A percentile compares a stretch with the other conserved stretches of the same genome.
phyloP scores from a whole-genome alignment of 2,329 filamentous ascomycete genomes.

The Xylariaceae sp. region DNA sequence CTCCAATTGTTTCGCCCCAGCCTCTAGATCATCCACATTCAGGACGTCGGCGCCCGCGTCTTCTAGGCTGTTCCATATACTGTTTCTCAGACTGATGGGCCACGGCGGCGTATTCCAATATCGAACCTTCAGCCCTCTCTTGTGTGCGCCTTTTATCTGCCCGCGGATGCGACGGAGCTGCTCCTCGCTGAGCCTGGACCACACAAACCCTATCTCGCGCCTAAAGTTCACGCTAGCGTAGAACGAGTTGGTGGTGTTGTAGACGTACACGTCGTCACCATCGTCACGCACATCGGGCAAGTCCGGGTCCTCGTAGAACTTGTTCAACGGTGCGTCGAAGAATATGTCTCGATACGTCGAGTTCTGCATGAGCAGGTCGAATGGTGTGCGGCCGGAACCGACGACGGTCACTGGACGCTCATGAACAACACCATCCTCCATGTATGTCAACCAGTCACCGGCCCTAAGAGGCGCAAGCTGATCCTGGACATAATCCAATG shows the following conservation, averaged over 20 bases:
- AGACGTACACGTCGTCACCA: constrained; percentile 23
- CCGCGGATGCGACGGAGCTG: constrained; percentile 39
- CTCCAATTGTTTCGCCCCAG: constrained; percentile 38
- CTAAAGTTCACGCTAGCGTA: constrained; percentile 54
- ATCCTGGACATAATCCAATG: constrained; percentile 47
- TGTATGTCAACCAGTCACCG: constrained; percentile 51
- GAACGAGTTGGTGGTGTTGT: constrained; percentile 48
- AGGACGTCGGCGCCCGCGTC: constrained; percentile 55
- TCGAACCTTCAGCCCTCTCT: constrained; percentile 48
- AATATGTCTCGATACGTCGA: constrained; percentile 55
- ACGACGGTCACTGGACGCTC: constrained; percentile 61
- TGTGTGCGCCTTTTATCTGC: constrained; percentile 40
- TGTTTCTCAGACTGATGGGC: constrained; percentile 49
- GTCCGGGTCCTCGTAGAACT: constrained; percentile 35
- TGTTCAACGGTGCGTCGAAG: constrained; percentile 58
- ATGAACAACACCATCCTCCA: constrained; percentile 45
- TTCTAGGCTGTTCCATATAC: constrained; percentile 50
- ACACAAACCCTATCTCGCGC: constrained; percentile 42
- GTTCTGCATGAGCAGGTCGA: constrained; percentile 49
- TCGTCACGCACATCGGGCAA: constrained; percentile 1
- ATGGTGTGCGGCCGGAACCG: constrained; percentile 59
- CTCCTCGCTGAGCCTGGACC: constrained; percentile 36
- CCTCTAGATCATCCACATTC: constrained; percentile 56
- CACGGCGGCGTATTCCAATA: constrained; percentile 58
- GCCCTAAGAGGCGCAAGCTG: constrained; percentile 55